These are phyloP conservation scores for Aethionema arabicum DNA, from an alignment of 345 rosid genomes.

Conservation along the genomic window DNA sequence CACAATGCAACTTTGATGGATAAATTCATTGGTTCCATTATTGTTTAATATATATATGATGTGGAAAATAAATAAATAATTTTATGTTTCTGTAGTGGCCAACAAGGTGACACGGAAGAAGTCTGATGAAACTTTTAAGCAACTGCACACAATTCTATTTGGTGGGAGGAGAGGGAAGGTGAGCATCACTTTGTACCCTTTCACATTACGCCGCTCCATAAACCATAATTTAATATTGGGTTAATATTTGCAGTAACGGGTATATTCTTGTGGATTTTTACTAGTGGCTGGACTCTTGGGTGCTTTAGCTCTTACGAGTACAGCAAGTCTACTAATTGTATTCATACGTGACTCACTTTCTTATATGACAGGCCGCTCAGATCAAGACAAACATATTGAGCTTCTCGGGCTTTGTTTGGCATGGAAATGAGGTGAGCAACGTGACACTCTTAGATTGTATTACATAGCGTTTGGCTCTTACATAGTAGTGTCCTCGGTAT, in stretches of 20 bases:
- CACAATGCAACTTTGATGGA: background rate
- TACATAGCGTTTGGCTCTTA: slow-evolving; percentile 6
- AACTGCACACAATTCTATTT: slow-evolving; percentile 72
- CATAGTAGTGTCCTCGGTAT: slow-evolving; percentile 23
- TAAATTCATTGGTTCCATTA: background rate
- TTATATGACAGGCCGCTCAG: slow-evolving; percentile 72
- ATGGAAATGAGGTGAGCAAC: slow-evolving; percentile 74
- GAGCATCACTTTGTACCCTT: slow-evolving; percentile 16
- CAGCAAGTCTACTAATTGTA: slow-evolving; percentile 13
- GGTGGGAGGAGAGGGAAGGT: slow-evolving; percentile 88
- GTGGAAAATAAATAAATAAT: slow-evolving; percentile 13
- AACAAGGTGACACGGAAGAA: slow-evolving; percentile 76
- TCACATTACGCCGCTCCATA: background rate
- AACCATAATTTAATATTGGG: slow-evolving; percentile 20
- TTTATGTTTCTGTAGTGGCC: slow-evolving; percentile 54
- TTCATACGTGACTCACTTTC: slow-evolving; percentile 31
- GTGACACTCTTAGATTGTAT: slow-evolving; percentile 4
- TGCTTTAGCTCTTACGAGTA: slow-evolving; percentile 16
- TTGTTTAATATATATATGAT: slow-evolving; percentile 12
- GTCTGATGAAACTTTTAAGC: slow-evolving; percentile 72
- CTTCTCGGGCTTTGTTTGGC: slow-evolving; percentile 97
- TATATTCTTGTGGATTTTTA: slow-evolving; percentile 9
- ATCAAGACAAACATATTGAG: slow-evolving; percentile 75
- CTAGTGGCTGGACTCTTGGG: background rate
- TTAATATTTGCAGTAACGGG: slow-evolving; percentile 1